Conservation (phyloP, 345 rosid genomes). For the Heritiera littoralis region DNA sequence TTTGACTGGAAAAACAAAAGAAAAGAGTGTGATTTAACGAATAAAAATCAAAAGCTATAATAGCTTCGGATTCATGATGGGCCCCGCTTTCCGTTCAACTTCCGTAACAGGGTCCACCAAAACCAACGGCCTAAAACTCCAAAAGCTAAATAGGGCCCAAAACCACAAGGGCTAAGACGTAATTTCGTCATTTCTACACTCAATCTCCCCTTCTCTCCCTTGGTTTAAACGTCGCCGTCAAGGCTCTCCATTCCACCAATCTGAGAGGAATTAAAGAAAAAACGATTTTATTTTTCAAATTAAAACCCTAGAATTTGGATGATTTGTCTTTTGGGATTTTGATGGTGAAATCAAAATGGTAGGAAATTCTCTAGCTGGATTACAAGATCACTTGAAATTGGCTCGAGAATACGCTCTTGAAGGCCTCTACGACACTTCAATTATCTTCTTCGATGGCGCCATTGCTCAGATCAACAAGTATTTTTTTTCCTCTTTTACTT, state of each 20-base stretch:
- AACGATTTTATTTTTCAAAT: neutral
- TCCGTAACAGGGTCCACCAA: conserved; percentile 7
- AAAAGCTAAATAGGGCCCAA: neutral
- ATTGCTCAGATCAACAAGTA: conserved; percentile 84
- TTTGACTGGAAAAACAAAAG: neutral
- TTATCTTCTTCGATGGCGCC: conserved; percentile 94
- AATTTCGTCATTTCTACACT: too few species aligned
- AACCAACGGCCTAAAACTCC: conserved; percentile 8
- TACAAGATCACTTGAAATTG: conserved; percentile 95
- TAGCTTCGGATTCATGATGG: neutral
- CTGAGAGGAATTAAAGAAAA: neutral
- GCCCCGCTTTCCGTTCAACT: neutral
- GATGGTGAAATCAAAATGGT: conserved; percentile 37
- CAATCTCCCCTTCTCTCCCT: neutral
- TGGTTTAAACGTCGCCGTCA: conserved; percentile 63
- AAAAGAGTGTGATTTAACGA: neutral
- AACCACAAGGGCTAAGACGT: neutral
- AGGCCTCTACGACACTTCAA: conserved; percentile 90
- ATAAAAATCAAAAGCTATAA: neutral
- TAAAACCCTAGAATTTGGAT: conserved; percentile 28
- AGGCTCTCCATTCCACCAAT: conserved; percentile 24
- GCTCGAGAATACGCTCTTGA: conserved; percentile 93
- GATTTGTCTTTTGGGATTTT: neutral
- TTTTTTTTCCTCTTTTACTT: neutral
- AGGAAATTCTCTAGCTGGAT: conserved; percentile 71